Evolutionary conservation across 306 rosid genomes (phyloP), one percentile per base, ranked within the genome.

Genomic region (Pyrus communis): DNA sequence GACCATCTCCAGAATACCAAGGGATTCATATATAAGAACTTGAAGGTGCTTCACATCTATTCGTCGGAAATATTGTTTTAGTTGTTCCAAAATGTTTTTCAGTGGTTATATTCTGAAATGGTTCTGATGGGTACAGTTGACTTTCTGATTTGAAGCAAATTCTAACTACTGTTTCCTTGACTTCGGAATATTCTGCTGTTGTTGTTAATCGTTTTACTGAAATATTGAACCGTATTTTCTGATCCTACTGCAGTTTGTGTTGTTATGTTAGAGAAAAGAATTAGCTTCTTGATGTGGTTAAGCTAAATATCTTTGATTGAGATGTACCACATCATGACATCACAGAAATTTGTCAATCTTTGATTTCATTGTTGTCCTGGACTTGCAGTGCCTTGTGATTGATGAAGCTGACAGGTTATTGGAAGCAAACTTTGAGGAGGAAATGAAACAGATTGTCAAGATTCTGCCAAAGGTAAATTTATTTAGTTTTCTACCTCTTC

Each of bases 401-500:
- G 99, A 95, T 84, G 99, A 95, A 87, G 99, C 97, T 30, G 97
- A 92, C 90, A 90, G 97, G 92, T 87, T 95, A 85, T 75, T 95
- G 87, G 97, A 95, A 88, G 82, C 92, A 28, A 95, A 95, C 80
- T 95, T 95, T 84, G 97, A 92, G 91, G 97, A 95, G 68, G 99
- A 95, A 79, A 95, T 92, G 97, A 90, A 88, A 80, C 97, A 95
- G 85, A 92, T 95, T 65, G 82, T 95, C 70, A 87, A 83, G 67
- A 73, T 90, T 77, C 85, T 92, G 65, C 97, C 99, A 38, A 90
- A 89, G 97, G 98, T 94, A 84, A 84, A 15, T 35, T 74, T 55
- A 22, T 63, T 52, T 18, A 43, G 11, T 9, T 70, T 52, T 12
- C 38, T 25, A 17, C 46, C 17, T 51, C 61, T 27, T 12, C 25